Evolutionary conservation across 2,329 filamentous ascomycete species (phyloP).

Genomic region (Fusarium siculi): DNA sequence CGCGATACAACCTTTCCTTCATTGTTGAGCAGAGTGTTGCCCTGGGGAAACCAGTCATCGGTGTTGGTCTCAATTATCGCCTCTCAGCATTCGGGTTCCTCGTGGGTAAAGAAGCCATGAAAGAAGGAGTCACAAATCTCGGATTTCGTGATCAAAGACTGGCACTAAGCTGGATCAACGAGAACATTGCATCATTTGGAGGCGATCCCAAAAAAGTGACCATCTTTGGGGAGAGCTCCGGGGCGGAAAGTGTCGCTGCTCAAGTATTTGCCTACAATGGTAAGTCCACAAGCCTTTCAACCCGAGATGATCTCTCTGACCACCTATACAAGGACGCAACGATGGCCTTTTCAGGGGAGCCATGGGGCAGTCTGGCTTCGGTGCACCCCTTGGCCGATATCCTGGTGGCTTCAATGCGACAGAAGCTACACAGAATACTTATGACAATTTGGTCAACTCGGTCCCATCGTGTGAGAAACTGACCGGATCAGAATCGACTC

Average conservation of each 20-base stretch:
- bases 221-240: conserved; percentile 63
- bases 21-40: conserved; percentile 61
- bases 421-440: conserved; percentile 40
- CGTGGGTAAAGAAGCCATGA: conserved; percentile 52
- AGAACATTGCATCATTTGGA: conserved; percentile 58
- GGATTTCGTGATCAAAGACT: conserved; percentile 60
- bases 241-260: conserved; percentile 44
- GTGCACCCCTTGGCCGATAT: conserved; percentile 45
- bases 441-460: conserved; percentile 44
- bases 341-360: conserved; percentile 62
- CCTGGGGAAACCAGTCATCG: conserved; percentile 60
- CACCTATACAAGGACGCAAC: conserved; percentile 49
- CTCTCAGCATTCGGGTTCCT: conserved; percentile 60
- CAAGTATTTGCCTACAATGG: conserved; percentile 48
- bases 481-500: conserved; percentile 36
- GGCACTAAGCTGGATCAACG: conserved; percentile 60
- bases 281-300: not conserved
- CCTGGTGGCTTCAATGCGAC: conserved; percentile 46
- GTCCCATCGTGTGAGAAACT: conserved; percentile 38
- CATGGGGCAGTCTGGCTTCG: conserved; percentile 61
- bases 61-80: conserved; percentile 61
- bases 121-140: conserved; percentile 58
- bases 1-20: conserved; percentile 69
- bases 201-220: conserved; percentile 59
- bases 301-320: not conserved